Evolutionary conservation across 2,329 filamentous ascomycete genomes (phyloP).

Genomic region (Pestalotiopsis sp.): DNA sequence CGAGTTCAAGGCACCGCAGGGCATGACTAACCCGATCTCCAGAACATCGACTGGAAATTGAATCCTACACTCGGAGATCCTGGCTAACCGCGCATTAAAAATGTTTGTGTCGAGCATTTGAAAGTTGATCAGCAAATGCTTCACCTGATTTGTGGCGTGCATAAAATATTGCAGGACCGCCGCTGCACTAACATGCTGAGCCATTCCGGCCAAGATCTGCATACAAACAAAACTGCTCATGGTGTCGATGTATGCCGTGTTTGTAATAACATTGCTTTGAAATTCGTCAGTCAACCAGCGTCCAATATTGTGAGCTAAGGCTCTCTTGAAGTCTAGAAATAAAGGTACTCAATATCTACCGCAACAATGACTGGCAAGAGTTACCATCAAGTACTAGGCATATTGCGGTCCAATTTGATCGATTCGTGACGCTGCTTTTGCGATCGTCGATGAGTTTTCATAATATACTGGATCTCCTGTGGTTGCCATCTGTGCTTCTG

Average conservation of each 20-base stretch:
- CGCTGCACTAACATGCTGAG: constrained; percentile 14
- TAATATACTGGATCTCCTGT: too few relatives aligned
- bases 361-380: too few relatives aligned
- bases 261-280: constrained; percentile 22
- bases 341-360: too few relatives aligned
- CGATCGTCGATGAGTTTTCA: too few relatives aligned
- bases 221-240: constrained; percentile 21
- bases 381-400: too few relatives aligned
- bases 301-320: too few relatives aligned
- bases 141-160: not conserved
- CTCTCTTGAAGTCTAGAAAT: too few relatives aligned
- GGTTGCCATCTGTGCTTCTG: too few relatives aligned
- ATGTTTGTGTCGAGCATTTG: not conserved
- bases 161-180: not conserved
- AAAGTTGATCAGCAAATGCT: not conserved
- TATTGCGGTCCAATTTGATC: too few relatives aligned
- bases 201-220: constrained; percentile 24
- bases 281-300: too few relatives aligned
- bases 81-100: constrained; percentile 18
- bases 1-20: constrained; percentile 17
- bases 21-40: constrained; percentile 21
- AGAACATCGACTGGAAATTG: constrained; percentile 10
- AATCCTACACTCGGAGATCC: constrained; percentile 7
- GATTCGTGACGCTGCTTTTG: too few relatives aligned
- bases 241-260: constrained; percentile 23